Evolutionary conservation across 768 basidiomycete genomes (phyloP).

Genomic region (Tylopilus felleus): DNA sequence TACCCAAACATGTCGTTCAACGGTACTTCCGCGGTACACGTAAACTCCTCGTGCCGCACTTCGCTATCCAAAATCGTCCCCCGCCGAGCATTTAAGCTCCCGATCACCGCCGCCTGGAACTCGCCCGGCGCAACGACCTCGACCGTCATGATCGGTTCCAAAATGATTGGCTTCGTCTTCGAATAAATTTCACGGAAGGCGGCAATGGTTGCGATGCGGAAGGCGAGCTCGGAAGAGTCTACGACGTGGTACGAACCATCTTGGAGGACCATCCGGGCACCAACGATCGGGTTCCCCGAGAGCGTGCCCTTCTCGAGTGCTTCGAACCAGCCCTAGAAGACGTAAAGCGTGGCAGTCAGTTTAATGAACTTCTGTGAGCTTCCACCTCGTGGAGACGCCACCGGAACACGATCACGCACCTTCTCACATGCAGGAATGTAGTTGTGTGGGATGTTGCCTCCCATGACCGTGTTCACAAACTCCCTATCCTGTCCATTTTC

Average conservation of each 20-base stretch:
- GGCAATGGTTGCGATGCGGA: slow-evolving; percentile 85
- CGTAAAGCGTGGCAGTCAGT: neutral
- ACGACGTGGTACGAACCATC: slow-evolving; percentile 93
- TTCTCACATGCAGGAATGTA: slow-evolving; percentile 96
- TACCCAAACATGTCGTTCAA: slow-evolving; percentile 99
- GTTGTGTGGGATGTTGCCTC: slow-evolving; percentile 85
- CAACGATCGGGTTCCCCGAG: slow-evolving; percentile 83
- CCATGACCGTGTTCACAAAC: slow-evolving; percentile 88
- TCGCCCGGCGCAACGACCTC: slow-evolving; percentile 95
- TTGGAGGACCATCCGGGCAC: slow-evolving; percentile 81
- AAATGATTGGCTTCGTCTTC: slow-evolving; percentile 71
- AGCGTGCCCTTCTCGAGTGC: slow-evolving; percentile 89
- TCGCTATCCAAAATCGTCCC: slow-evolving; percentile 96
- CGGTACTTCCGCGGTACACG: slow-evolving; percentile 84
- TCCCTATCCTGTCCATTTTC: slow-evolving; percentile 80
- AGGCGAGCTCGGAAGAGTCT: slow-evolving; percentile 96
- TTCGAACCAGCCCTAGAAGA: slow-evolving; percentile 83
- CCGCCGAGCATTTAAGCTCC: slow-evolving; percentile 86
- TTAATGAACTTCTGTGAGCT: neutral
- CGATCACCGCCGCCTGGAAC: slow-evolving; percentile 95
- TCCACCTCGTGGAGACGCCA: neutral
- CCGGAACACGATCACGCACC: slow-evolving; percentile 40
- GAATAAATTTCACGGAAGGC: slow-evolving; percentile 90
- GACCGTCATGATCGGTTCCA: slow-evolving; percentile 99
- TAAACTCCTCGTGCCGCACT: slow-evolving; percentile 96